Conservation (phyloP, 257 asterid genomes). For the Solanum dulcamara region DNA sequence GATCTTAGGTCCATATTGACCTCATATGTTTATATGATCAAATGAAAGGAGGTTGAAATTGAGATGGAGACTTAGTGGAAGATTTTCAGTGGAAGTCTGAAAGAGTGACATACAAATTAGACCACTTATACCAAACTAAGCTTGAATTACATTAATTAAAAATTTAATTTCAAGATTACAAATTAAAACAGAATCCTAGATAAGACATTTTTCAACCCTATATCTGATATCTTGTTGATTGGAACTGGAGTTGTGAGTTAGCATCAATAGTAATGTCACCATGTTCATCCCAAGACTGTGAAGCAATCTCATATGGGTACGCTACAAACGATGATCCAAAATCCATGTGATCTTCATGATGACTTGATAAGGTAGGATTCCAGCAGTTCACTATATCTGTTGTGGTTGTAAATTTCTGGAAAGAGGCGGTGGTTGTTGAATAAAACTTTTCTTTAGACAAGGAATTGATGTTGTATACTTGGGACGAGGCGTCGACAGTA, state of each 20-base stretch:
- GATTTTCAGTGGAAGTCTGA: neutral
- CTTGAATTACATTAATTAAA: neutral
- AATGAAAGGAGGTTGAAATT: neutral
- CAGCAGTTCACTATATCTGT: neutral
- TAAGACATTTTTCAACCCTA: neutral
- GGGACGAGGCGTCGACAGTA: conserved; percentile 3
- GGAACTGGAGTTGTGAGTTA: neutral
- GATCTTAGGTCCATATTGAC: too few relatives aligned
- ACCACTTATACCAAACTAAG: neutral
- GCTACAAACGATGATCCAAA: conserved; percentile 7
- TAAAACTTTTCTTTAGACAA: conserved; percentile 1
- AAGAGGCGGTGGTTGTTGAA: neutral
- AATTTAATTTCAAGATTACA: neutral
- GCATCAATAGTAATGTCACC: neutral
- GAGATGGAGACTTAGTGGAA: neutral
- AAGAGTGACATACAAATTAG: neutral
- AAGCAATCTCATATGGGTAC: neutral
- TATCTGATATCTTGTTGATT: neutral
- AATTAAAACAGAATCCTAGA: neutral
- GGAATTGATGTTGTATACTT: neutral
- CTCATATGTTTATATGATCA: neutral
- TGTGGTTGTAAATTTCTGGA: conserved; percentile 13
- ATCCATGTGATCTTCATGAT: conserved; percentile 26
- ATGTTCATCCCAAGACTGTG: neutral
- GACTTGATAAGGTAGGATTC: conserved; percentile 2